Conservation (phyloP, 2,329 filamentous ascomycete genomes). For the Colletotrichum chlorophyti region DNA sequence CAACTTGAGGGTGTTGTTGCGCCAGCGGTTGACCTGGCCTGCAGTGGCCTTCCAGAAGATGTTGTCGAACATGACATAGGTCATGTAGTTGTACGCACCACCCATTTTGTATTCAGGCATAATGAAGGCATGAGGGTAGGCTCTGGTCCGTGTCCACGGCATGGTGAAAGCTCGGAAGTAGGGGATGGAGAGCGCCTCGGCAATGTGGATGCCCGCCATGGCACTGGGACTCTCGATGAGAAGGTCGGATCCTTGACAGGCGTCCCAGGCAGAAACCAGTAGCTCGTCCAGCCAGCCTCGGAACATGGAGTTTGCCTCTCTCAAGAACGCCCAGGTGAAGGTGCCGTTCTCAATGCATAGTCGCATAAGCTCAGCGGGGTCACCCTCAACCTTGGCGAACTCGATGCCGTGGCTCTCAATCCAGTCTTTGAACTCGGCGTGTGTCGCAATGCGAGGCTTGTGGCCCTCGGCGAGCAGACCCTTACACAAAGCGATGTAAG, state of each 20-base stretch:
- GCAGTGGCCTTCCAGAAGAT: slow-evolving; percentile 96
- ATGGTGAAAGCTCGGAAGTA: slow-evolving; percentile 99
- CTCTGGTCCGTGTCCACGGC: slow-evolving; percentile 96
- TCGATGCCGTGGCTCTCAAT: slow-evolving; percentile 92
- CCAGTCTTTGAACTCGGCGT: slow-evolving; percentile 89
- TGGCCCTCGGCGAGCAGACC: slow-evolving; percentile 89
- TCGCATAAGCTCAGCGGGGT: slow-evolving; percentile 92
- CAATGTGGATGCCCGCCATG: slow-evolving; percentile 98
- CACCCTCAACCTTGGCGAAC: slow-evolving; percentile 86
- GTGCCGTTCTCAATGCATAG: slow-evolving; percentile 97
- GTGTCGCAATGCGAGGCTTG: slow-evolving; percentile 85
- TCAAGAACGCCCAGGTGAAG: slow-evolving; percentile 91
- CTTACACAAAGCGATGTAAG: slow-evolving; percentile 96
- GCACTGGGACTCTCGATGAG: slow-evolving; percentile 95
- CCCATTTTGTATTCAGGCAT: slow-evolving; percentile 94
- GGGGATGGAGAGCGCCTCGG: slow-evolving; percentile 88
- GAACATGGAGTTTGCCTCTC: slow-evolving; percentile 86
- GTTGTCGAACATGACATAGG: slow-evolving; percentile 95
- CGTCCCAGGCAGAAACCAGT: slow-evolving; percentile 79
- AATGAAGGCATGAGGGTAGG: slow-evolving; percentile 96
- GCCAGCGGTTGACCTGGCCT: slow-evolving; percentile 91
- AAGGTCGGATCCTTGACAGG: slow-evolving; percentile 86
- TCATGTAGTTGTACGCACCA: slow-evolving; percentile 92
- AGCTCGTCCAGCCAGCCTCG: slow-evolving; percentile 95
- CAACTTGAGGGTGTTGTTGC: slow-evolving; percentile 79